Conservation (phyloP, 345 rosid species). For the Excoecaria cochinchinensis region DNA sequence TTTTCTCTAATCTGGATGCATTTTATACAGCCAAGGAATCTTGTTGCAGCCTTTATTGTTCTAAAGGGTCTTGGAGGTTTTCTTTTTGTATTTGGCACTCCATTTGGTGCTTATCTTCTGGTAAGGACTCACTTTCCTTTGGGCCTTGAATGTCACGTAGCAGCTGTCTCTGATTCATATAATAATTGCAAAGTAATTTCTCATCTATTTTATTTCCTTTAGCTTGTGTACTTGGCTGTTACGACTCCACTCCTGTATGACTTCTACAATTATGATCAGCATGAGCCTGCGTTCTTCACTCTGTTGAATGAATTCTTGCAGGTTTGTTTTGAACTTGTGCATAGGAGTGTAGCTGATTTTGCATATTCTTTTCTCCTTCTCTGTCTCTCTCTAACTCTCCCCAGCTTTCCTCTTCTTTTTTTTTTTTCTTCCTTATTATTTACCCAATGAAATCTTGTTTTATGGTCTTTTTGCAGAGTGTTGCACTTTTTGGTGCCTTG, state of each 20-base stretch:
- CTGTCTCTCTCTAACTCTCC: not conserved
- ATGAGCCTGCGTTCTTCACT: conserved; percentile 38
- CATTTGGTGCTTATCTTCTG: conserved; percentile 49
- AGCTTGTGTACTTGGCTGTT: conserved; percentile 64
- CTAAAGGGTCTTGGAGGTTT: conserved; percentile 77
- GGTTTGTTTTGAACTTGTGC: conserved; percentile 37
- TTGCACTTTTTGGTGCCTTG: conserved; percentile 85
- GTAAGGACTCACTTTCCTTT: conserved; percentile 20
- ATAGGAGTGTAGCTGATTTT: not conserved
- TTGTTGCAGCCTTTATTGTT: conserved; percentile 32
- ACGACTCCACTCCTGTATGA: conserved; percentile 67
- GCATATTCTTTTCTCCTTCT: not conserved
- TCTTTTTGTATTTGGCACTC: conserved; percentile 71
- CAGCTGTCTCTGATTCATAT: conserved; percentile 3
- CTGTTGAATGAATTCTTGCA: conserved; percentile 65
- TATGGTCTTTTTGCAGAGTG: conserved; percentile 43
- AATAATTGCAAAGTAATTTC: not conserved
- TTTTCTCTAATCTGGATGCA: conserved; percentile 14
- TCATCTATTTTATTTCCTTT: conserved; percentile 13
- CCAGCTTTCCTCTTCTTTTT: not conserved
- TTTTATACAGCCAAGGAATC: conserved; percentile 48
- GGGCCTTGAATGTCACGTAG: not conserved
- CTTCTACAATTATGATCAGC: conserved; percentile 71
- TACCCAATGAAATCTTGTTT: not conserved
- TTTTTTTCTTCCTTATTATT: not conserved